Conservation (phyloP, 306 rosid species). For the Quercus mongolica region DNA sequence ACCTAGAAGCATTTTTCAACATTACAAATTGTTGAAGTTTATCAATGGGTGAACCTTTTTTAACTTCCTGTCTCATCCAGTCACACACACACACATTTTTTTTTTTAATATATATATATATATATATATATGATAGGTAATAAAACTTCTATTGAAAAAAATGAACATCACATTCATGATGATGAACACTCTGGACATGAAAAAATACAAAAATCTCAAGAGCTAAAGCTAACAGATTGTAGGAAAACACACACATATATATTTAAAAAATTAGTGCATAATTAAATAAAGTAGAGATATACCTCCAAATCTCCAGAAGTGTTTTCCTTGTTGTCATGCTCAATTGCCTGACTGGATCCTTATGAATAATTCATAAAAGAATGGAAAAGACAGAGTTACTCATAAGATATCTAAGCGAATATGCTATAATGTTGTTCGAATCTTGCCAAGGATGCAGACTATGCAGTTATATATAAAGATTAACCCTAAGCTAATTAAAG, state of each 20-base stretch:
- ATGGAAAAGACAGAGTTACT: background rate
- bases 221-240: too few species aligned
- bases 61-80: background rate
- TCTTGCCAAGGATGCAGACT: too few species aligned
- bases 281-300: background rate
- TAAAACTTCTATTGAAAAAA: too few species aligned
- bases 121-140: too few species aligned
- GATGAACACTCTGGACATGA: too few species aligned
- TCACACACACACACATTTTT: too few species aligned
- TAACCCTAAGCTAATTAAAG: too few species aligned
- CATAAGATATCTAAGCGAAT: background rate
- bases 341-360: conserved; percentile 50
- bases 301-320: conserved; percentile 61
- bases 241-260: too few species aligned
- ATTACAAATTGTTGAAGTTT: background rate
- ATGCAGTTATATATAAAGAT: too few species aligned
- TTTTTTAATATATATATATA: too few species aligned
- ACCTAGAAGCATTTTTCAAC: background rate
- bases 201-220: too few species aligned
- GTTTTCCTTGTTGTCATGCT: conserved; percentile 59
- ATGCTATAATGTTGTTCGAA: background rate
- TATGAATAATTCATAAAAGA: conserved; percentile 25
- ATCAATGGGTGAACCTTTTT: background rate
- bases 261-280: background rate
- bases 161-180: too few species aligned